Base-by-base conservation (phyloP, 1,139 yeast genomes). In the Candida sojae region DNA sequence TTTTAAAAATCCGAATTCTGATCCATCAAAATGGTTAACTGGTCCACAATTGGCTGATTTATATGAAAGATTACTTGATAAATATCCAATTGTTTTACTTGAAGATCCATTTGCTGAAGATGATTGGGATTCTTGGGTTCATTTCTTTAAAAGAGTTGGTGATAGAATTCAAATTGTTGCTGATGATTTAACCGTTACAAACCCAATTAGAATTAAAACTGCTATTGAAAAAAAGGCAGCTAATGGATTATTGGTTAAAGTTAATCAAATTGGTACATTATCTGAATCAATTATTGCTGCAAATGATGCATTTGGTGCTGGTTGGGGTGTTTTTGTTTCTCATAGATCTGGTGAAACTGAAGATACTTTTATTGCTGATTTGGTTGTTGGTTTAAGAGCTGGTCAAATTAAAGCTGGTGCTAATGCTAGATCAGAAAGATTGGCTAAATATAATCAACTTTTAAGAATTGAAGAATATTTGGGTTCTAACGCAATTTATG, bases 321-420 rank as follows among this genome's bases (percentile, higher is more conserved):
- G 88, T 69, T 90, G 97, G 97, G 96, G 96, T 81, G 96, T 90
- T 66, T 89, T 89, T 96, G 96, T 90, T 67, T 88, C 96, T 64
- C 96, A 89, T 86, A 88, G 96, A 83, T 90, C 97, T 62, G 98
- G 98, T 80, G 98, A 92, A 84, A 91, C 97, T 60, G 98, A 92
- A 82, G 98, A 92, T 79, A 86, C 96, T 63, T 86, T 88, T 81
- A 91, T 92, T 77, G 97, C 98, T 69, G 97, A 92, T 77, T 83
- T 92, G 71, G 80, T 91, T 63, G 97, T 92, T 65, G 98, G 97
- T 80, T 82, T 92, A 73, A 88, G 97, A 84, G 69, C 96, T 62
- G 97, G 97, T 73, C 97, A 92, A 83, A 86, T 92, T 77, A 92
- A 92, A 91, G 88, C 97, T 63, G 98, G 98, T 86, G 97, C 98